A percentile compares a stretch with the other conserved stretches of the same genome.
Conservation (phyloP, 352 stramenopile genomes). For the Phytophthora hibernalis region DNA sequence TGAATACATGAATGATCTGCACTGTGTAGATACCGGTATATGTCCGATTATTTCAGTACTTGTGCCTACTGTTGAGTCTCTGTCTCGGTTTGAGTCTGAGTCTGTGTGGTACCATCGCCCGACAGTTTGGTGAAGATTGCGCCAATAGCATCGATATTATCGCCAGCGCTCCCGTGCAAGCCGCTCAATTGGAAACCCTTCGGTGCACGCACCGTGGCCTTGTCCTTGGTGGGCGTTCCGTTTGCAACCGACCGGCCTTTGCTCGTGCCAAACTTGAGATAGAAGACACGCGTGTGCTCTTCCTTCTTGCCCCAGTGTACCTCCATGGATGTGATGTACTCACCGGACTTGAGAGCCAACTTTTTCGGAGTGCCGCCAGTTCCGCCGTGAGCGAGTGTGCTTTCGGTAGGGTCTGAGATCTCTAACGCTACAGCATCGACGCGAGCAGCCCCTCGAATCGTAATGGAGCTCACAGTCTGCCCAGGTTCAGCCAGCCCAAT, state of each 20-base stretch:
- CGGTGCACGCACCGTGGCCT: slow-evolving; percentile 42
- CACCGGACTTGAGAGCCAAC: slow-evolving; percentile 42
- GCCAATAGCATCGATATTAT: slow-evolving; percentile 47
- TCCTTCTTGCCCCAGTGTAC: slow-evolving; percentile 49
- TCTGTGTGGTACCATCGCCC: slow-evolving; percentile 1
- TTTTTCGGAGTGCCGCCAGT: slow-evolving; percentile 41
- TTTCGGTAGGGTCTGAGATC: slow-evolving; percentile 37
- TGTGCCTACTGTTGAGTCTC: slow-evolving; percentile 12
- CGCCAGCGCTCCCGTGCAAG: slow-evolving; percentile 52
- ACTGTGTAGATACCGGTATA: too few species aligned
- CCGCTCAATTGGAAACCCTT: slow-evolving; percentile 54
- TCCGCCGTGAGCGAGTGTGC: slow-evolving; percentile 50
- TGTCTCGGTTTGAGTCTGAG: slow-evolving; percentile 17
- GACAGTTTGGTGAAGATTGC: slow-evolving; percentile 33
- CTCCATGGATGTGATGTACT: slow-evolving; percentile 59
- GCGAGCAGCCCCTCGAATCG: slow-evolving; percentile 37
- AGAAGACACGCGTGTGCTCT: slow-evolving; percentile 49
- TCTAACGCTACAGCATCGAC: slow-evolving; percentile 50
- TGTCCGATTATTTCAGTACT: not conserved
- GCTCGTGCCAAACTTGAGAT: slow-evolving; percentile 48
- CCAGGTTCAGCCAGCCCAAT: slow-evolving; percentile 28
- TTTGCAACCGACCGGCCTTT: slow-evolving; percentile 32
- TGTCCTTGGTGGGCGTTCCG: slow-evolving; percentile 42
- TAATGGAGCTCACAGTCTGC: slow-evolving; percentile 46
- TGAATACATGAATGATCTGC: too few species aligned